phyloP scores from a whole-genome alignment of 176 grass and related monocot species.

The Avena atlantica region DNA sequence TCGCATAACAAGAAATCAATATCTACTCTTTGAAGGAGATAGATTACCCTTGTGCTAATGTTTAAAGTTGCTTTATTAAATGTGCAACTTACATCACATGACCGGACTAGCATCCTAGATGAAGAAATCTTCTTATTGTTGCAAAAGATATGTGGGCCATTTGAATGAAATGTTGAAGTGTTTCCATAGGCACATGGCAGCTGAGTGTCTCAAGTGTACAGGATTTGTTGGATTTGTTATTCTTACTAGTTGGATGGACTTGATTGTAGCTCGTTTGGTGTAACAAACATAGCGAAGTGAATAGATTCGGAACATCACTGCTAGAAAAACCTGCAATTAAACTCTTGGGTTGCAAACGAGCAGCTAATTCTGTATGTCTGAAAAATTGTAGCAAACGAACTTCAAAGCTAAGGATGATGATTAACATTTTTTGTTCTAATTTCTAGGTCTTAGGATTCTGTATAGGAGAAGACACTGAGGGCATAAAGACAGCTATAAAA shows the following conservation, averaged over 20 bases:
- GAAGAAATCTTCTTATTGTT: background rate
- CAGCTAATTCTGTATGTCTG: background rate
- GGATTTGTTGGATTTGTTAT: background rate
- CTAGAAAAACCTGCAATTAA: background rate
- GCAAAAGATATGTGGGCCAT: constrained; percentile 8
- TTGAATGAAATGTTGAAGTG: constrained; percentile 30
- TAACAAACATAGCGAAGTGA: background rate
- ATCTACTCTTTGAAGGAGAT: background rate
- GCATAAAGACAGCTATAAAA: background rate
- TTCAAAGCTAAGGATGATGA: background rate
- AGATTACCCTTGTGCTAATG: background rate
- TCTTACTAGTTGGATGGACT: background rate
- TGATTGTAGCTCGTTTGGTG: background rate
- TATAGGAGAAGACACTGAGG: constrained; percentile 1
- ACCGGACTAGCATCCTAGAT: constrained; percentile 16
- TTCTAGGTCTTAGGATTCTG: background rate
- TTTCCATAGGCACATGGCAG: constrained; percentile 35
- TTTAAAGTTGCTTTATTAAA: background rate
- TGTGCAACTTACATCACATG: constrained; percentile 7
- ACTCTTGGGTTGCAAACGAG: background rate
- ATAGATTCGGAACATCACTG: background rate
- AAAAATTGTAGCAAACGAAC: constrained; percentile 5
- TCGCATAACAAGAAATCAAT: background rate
- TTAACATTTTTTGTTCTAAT: constrained; percentile 5
- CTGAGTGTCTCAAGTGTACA: constrained; percentile 4